Base-by-base conservation (phyloP, 768 basidiomycete genomes). In the Boletus huronensis region DNA sequence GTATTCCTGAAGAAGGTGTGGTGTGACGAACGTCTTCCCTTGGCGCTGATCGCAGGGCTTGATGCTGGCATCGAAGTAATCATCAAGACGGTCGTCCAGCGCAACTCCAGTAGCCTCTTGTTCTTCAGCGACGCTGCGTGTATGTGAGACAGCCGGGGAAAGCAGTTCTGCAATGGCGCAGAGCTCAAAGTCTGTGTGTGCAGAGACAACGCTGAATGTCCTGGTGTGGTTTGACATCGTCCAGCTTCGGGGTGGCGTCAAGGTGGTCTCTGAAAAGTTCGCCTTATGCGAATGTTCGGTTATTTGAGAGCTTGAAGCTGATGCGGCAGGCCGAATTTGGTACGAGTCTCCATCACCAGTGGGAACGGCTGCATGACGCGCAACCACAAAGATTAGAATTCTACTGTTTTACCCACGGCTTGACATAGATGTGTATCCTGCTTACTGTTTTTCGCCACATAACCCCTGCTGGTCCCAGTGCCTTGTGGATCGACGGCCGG, bases 111-210 rank as follows among this genome's bases (percentile, higher is more conserved):
- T 23, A 11, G 46, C 34, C 49, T 70, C 70, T 41, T 66, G 65
- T n/a, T 65, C 66, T 50, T 66, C 65, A 9, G 64, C 64, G 28
- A 51, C 41, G 41, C 62, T 67, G 8, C 39, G 45, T 16, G 54
- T 32, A 25, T 70, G 65, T 16, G 63, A 64, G 21, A 73, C 58
- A 29, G 68, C 57, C 1, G 73, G 70, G 11, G 76, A 71, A 53
- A 83, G 70, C 39, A 81, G 65, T 28, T 80, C 80, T 2, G 77
- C 75, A 44, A 82, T 66, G n/a, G 76, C 78, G n/a, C 73, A 64
- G 14, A 83, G 72, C 54, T 83, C 82, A 29, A 68, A 61, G 46
- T 82, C 82, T 10, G 80, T 80, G 13, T 72, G 68, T 7, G 75
- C 65, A 4, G 81, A 82, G 31, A 81, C 72, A 21, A 72, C 59